A percentile compares a stretch with the other conserved stretches of the same genome.
These are phyloP conservation scores for Coniella lustricola DNA, from an alignment of 2,329 filamentous ascomycete genomes.

Conservation along the genomic window DNA sequence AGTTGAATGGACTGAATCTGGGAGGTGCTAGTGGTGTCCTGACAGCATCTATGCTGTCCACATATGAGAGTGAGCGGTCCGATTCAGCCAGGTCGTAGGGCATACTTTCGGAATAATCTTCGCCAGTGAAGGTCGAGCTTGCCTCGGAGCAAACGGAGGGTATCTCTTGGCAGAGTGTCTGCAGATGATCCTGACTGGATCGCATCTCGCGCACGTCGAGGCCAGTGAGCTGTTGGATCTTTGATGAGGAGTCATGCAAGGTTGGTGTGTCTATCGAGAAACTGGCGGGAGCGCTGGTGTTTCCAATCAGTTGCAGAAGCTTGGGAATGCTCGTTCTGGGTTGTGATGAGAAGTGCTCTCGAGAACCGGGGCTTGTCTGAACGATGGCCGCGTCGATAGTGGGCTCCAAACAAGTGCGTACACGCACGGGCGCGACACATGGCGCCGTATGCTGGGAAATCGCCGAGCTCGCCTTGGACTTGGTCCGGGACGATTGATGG, in stretches of 20 bases:
- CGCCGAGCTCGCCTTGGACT: too few relatives aligned
- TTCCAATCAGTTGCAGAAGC: constrained; percentile 17
- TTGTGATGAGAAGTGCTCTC: constrained; percentile 18
- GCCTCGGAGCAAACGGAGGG: constrained; percentile 16
- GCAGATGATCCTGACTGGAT: constrained; percentile 6
- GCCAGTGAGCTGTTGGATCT: constrained; percentile 36
- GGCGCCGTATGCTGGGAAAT: too few relatives aligned
- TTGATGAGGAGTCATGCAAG: constrained; percentile 28
- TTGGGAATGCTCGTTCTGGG: constrained; percentile 17
- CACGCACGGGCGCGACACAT: too few relatives aligned
- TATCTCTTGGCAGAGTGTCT: constrained; percentile 5
- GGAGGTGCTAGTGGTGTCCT: constrained; percentile 2
- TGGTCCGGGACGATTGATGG: too few relatives aligned
- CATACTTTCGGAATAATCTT: constrained; percentile 14
- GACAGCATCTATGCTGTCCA: constrained; percentile 1
- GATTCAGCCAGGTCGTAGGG: constrained; percentile 14
- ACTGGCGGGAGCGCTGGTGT: constrained; percentile 5
- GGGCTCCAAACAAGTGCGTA: neutral
- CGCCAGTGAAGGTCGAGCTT: constrained; percentile 16
- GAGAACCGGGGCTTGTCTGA: constrained; percentile 5
- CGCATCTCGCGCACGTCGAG: constrained; percentile 25
- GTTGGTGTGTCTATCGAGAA: constrained; percentile 17
- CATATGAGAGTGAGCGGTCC: neutral
- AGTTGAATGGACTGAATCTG: neutral
- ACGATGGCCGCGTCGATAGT: constrained; percentile 5